phyloP scores from a whole-genome alignment of 108 stramenopile species.

The Pseudonitzschia delicatissima region DNA sequence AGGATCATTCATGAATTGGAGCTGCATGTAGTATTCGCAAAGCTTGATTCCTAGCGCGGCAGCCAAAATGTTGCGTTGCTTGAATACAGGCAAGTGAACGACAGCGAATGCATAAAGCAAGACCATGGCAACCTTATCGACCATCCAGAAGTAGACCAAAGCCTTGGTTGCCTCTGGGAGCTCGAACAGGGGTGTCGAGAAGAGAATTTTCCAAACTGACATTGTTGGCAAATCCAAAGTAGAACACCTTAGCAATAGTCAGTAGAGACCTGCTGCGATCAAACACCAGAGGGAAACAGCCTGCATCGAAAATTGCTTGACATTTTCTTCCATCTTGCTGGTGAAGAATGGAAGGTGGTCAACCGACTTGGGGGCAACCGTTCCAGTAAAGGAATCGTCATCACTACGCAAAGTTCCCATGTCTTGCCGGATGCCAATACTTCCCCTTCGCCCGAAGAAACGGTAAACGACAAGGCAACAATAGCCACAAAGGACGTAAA shows the following conservation, averaged over 20 bases:
- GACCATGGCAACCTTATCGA: conserved; percentile 25
- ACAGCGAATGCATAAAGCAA: conserved; percentile 19
- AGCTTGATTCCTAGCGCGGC: conserved; percentile 9
- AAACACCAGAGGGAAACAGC: conserved; percentile 10
- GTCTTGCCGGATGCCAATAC: neutral
- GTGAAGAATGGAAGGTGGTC: conserved; percentile 12
- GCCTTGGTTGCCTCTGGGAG: conserved; percentile 14
- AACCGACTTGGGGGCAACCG: conserved; percentile 13
- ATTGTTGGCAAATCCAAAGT: neutral
- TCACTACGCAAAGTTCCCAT: conserved; percentile 13
- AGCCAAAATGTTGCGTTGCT: conserved; percentile 6
- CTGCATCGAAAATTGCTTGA: neutral
- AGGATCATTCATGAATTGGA: conserved; percentile 12
- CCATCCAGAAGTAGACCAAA: conserved; percentile 31
- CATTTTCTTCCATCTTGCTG: neutral
- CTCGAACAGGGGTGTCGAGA: conserved; percentile 1
- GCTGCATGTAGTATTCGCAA: conserved; percentile 17
- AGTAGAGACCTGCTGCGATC: conserved; percentile 4
- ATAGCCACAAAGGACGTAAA: conserved; percentile 10
- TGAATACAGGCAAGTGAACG: conserved; percentile 12
- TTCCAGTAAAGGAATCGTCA: conserved; percentile 15
- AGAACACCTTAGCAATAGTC: conserved; percentile 7
- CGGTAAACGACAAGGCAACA: neutral
- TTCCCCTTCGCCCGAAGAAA: neutral
- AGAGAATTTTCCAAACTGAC: conserved; percentile 10